Percentiles rank a stretch among this genome's conserved stretches.
These are phyloP conservation scores for Aspergillus sp. DNA, from an alignment of 2,329 filamentous ascomycete species.

Conservation along the genomic window DNA sequence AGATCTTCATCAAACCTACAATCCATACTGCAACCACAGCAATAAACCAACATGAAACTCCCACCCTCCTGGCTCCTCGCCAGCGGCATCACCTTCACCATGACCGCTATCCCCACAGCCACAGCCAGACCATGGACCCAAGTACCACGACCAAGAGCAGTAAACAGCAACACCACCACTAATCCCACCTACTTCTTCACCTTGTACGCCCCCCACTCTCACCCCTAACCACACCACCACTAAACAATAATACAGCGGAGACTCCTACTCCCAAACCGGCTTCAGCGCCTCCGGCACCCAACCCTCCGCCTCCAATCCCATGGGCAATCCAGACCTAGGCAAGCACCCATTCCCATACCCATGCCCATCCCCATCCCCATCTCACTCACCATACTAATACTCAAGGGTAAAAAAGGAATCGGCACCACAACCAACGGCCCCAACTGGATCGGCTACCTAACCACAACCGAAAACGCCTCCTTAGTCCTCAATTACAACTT, in stretches of 20 bases:
- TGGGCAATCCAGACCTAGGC: conserved; percentile 60
- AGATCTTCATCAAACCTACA: background rate
- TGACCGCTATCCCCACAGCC: conserved; percentile 16
- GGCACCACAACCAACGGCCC: conserved; percentile 52
- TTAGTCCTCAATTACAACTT: conserved; percentile 56
- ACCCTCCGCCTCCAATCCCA: conserved; percentile 56
- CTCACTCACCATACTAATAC: no score
- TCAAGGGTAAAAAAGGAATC: no score
- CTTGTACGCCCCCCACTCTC: conserved; percentile 36
- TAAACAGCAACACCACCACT: background rate
- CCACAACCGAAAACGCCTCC: conserved; percentile 51
- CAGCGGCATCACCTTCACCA: background rate
- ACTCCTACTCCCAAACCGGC: conserved; percentile 62
- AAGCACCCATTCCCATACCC: background rate
- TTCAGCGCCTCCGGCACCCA: conserved; percentile 57
- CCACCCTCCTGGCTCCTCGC: conserved; percentile 12
- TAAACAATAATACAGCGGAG: conserved; percentile 46
- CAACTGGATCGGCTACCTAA: conserved; percentile 57
- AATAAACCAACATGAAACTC: conserved; percentile 8
- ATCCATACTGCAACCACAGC: background rate
- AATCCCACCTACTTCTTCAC: conserved; percentile 43
- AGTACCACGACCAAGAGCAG: background rate
- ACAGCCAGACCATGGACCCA: conserved; percentile 22
- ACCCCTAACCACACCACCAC: background rate
- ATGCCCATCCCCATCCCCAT: no score